Conservation (phyloP, 805 yeast genomes). For the Candida tibetensis region DNA sequence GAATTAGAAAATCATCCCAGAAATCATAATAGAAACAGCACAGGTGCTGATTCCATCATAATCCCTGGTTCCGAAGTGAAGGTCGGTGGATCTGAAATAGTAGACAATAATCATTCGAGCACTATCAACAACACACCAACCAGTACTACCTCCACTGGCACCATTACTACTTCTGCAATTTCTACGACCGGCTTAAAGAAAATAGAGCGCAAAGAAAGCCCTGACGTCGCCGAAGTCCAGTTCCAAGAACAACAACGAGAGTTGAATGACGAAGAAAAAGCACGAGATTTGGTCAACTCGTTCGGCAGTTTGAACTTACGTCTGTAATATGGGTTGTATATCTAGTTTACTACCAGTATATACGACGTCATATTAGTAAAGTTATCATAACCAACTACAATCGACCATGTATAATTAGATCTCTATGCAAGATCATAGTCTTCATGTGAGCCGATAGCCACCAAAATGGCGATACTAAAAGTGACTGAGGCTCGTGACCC, state of each 20-base stretch:
- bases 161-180: neutral
- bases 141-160: neutral
- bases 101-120: too few relatives aligned
- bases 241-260: slow-evolving; percentile 1
- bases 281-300: slow-evolving; percentile 28
- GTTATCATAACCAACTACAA: too few relatives aligned
- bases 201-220: neutral
- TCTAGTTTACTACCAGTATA: too few relatives aligned
- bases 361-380: too few relatives aligned
- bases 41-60: neutral
- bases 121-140: too few relatives aligned
- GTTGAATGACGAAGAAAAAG: slow-evolving; percentile 26
- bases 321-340: too few relatives aligned
- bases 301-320: slow-evolving; percentile 11
- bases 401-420: too few relatives aligned
- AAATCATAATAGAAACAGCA: neutral
- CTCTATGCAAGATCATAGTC: too few relatives aligned
- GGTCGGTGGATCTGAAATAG: neutral
- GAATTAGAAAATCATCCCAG: neutral
- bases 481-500: too few relatives aligned
- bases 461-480: too few relatives aligned
- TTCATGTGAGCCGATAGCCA: too few relatives aligned
- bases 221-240: neutral
- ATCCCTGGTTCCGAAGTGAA: neutral
- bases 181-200: neutral